Evolutionary conservation across 805 yeast species (phyloP).

Genomic region (Nakazawaea wyomingensis): DNA sequence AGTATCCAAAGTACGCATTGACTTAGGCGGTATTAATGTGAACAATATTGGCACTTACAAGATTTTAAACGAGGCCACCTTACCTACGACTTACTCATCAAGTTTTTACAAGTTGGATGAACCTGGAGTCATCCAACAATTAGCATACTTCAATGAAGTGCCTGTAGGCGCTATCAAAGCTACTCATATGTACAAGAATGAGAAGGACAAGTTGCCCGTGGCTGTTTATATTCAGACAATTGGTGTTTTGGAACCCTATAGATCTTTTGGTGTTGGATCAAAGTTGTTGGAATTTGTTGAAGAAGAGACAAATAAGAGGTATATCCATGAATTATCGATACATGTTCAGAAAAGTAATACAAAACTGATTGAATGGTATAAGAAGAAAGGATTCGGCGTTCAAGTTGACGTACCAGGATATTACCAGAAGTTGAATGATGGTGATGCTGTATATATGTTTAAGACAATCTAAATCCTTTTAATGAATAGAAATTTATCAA

Average conservation of each 20-base stretch:
- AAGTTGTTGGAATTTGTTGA: constrained; percentile 52
- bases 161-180: constrained; percentile 79
- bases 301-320: constrained; percentile 47
- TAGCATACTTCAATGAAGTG: constrained; percentile 56
- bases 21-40: constrained; percentile 3
- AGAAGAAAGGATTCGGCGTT: constrained; percentile 30
- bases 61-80: constrained; percentile 1
- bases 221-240: constrained; percentile 60
- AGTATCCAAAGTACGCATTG: background rate
- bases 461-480: constrained; percentile 24
- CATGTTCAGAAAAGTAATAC: constrained; percentile 33
- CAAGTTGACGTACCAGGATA: constrained; percentile 26
- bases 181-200: constrained; percentile 39
- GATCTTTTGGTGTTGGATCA: constrained; percentile 56
- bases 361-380: constrained; percentile 32
- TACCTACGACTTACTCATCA: constrained; percentile 8
- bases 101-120: constrained; percentile 3
- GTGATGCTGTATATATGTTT: constrained; percentile 32
- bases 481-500: too few relatives aligned
- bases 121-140: background rate
- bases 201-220: constrained; percentile 36
- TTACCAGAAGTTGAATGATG: constrained; percentile 33
- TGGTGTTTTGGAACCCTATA: constrained; percentile 63
- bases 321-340: constrained; percentile 33
- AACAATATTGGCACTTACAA: constrained; percentile 10